Evolutionary conservation across 73 alveolate species (phyloP), one percentile per base, ranked within the genome.

Genomic region (Tetrahymena malaccensis): DNA sequence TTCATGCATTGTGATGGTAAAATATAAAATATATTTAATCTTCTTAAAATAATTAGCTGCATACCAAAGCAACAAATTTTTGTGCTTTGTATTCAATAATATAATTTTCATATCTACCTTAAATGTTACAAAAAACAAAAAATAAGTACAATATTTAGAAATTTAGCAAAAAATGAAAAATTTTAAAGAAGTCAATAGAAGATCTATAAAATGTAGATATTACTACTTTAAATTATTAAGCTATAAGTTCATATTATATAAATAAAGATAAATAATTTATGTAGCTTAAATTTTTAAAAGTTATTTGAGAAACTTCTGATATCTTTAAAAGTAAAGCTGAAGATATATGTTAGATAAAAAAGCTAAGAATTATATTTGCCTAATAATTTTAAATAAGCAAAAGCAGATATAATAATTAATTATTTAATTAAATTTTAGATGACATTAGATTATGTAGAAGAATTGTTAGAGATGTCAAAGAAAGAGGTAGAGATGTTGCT

Each of bases 381-480:
- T 4, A 4, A 40, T 40, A 40, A 40, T 40, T 40, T 40, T 40
- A 40, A 40, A 40, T 40, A 40, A 40, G 44, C 44, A 40, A 40
- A 35, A 40, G 44, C 15, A 40, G 44, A 40, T 40, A 40, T 40
- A 40, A 40, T 40, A 4, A 40, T 15, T 13, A 50, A 11, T 50
- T 19, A 50, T 13, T 19, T 70, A 70, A 35, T 35, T 33, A 21
- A 85, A 85, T 35, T 35, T 4, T 35, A 95, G 99, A 97, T 95
- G 99, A 98, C 96, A 98, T 98, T n/a, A 97, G 99, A 94, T 94
- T 99, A 56, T 96, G 98, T 4, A 94, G 99, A 94, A 97, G 99
- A 97, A 96, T 99, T 25, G 95, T 94, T 94, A 96, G 99, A 95
- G 99, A 99, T 97, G 98, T 98, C 31, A 93, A 94, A 25, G 98